These are phyloP conservation scores for Neurospora terricola DNA, from an alignment of 495 filamentous ascomycete species.

Conservation along the genomic window DNA sequence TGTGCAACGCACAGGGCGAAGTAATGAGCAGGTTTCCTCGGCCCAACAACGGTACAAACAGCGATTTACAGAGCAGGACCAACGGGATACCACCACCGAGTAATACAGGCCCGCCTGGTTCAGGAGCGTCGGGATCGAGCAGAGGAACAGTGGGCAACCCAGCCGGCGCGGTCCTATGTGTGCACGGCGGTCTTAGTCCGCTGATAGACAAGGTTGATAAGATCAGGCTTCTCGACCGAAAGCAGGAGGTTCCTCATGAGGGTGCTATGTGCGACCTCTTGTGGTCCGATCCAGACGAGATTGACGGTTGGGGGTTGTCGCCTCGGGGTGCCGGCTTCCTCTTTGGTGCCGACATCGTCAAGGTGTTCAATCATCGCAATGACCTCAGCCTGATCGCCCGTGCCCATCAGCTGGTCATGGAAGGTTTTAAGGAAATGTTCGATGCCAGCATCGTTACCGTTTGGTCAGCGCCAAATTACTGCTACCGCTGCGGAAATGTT, in stretches of 20 bases:
- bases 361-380: constrained; percentile 87
- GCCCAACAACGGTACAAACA: constrained; percentile 16
- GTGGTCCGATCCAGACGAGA: constrained; percentile 97
- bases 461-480: constrained; percentile 97
- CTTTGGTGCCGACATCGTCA: constrained; percentile 94
- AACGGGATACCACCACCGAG: constrained; percentile 28
- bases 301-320: constrained; percentile 93
- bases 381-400: constrained; percentile 85
- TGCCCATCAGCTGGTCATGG: constrained; percentile 97
- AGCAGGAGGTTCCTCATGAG: constrained; percentile 97
- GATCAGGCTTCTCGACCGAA: constrained; percentile 88
- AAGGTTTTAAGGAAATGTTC: constrained; percentile 99
- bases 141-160: constrained; percentile 53
- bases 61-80: constrained; percentile 23
- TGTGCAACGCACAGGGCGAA: constrained; percentile 62
- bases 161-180: constrained; percentile 83
- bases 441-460: constrained; percentile 91
- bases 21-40: constrained; percentile 65
- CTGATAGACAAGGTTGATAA: constrained; percentile 92
- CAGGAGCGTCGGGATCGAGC: constrained; percentile 59
- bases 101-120: constrained; percentile 65
- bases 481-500: constrained; percentile 95
- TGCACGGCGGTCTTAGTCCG: constrained; percentile 87
- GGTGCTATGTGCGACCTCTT: constrained; percentile 97
- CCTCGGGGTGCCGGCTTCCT: constrained; percentile 93